These are phyloP conservation scores for Umbelopsis sp. DNA, from an alignment of 192 early-diverging fungal species.

Conservation along the genomic window DNA sequence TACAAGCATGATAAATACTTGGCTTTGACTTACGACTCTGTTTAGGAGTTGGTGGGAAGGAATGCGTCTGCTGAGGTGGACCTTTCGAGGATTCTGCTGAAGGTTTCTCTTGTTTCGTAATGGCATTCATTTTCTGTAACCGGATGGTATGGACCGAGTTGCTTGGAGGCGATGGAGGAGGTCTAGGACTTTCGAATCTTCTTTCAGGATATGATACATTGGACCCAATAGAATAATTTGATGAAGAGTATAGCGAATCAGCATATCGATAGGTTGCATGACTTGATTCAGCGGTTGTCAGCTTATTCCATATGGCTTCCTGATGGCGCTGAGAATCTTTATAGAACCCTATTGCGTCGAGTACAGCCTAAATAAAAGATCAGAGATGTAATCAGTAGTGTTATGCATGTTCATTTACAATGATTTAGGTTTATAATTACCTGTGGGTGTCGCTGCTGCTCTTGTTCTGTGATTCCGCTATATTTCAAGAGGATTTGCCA, in stretches of 20 bases:
- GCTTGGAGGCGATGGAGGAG: slow-evolving; percentile 2
- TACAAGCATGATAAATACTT: not conserved
- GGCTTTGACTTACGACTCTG: too few species aligned
- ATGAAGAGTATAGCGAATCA: not conserved
- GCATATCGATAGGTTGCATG: not conserved
- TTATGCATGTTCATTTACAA: not conserved
- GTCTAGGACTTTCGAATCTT: slow-evolving; percentile 8
- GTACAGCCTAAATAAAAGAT: slow-evolving; percentile 56
- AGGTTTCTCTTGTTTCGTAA: not conserved
- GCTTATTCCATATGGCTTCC: slow-evolving; percentile 15
- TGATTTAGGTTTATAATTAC: slow-evolving; percentile 29
- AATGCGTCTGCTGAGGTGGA: not conserved
- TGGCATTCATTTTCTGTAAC: not conserved
- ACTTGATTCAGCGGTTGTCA: not conserved
- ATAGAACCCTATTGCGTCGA: slow-evolving; percentile 84
- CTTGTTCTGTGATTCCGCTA: slow-evolving; percentile 92
- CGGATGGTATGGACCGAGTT: not conserved
- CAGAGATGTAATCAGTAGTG: not conserved
- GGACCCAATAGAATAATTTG: not conserved
- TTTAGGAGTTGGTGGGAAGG: too few species aligned
- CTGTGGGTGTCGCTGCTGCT: slow-evolving; percentile 91
- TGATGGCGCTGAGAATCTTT: slow-evolving; percentile 50
- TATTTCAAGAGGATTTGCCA: slow-evolving; percentile 90
- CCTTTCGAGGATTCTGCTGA: not conserved
- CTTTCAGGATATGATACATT: not conserved